Base-by-base conservation (phyloP, 805 yeast genomes). In the Lachancea waltii region DNA sequence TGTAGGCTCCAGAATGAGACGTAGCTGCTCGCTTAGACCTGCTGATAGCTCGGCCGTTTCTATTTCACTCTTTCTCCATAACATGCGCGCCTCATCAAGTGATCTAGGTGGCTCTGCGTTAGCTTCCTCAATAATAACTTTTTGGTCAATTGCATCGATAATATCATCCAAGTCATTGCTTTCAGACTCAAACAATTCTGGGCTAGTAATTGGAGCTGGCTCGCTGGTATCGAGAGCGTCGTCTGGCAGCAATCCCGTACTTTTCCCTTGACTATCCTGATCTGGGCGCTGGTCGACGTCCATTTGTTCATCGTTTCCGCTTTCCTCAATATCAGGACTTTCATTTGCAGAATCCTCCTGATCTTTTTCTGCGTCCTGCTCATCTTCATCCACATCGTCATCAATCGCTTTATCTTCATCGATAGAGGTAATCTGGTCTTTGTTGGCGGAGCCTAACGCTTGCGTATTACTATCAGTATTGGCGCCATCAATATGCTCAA, bases 1-100 rank as follows among this genome's bases (percentile, higher is more conserved):
- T 0, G 98, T 92, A 4, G 99, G 99, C 58, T 89, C 97, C 47
- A 92, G 67, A 55, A 92, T 92, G 46, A 92, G 72, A 28, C 99
- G 72, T 43, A 92, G 69, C 61, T 92, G 98, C 64, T 92, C 99
- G 57, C 95, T 81, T 28, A 92, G 69, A 14, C 85, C 79, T 0
- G 95, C 77, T 2, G 97, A 82, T 24, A 92, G 66, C 46, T 89
- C 97, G 40, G 81, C 83, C 0, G 96, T 87, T n/a, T 84, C 76
- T 14, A 77, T 59, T 53, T 89, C 97, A 56, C 94, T 81, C 43
- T 72, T 65, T 49, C 74, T 77, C 98, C 98, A 94, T 23, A 86
- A 56, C 8, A 70, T 79, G 40, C 85, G 71, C 9, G 95, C 85
- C 42, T 75, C 83, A 4, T 78, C 85, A 18, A 77, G 44, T 13